A percentile compares a stretch with the other conserved stretches of the same genome.
These are phyloP conservation scores for Trichoderma atrobrunneum DNA, from an alignment of 2,329 filamentous ascomycete species.

Conservation along the genomic window DNA sequence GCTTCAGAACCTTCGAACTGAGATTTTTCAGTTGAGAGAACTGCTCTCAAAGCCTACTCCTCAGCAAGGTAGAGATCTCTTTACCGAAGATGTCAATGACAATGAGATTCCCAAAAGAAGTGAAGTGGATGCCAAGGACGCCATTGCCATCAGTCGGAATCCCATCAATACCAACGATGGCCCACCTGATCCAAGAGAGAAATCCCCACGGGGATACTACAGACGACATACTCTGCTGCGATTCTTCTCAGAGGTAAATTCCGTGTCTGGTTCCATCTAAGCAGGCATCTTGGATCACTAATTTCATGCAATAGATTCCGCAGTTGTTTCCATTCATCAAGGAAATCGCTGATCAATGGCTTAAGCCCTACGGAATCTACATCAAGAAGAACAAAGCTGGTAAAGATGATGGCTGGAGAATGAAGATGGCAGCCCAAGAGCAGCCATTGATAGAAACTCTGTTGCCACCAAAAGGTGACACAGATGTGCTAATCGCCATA, in stretches of 20 bases:
- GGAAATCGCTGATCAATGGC: constrained; percentile 8
- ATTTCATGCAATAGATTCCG: not conserved
- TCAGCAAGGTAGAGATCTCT: not conserved
- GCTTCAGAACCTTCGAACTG: not conserved
- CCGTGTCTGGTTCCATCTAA: fast-evolving
- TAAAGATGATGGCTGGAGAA: not conserved
- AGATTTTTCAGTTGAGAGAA: not conserved
- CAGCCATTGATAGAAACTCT: not conserved
- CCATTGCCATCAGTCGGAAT: not conserved
- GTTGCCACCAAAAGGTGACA: constrained; percentile 5
- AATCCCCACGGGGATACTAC: constrained; percentile 10
- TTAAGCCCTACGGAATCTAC: constrained; percentile 6
- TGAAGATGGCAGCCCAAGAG: not conserved
- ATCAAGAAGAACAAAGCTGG: constrained; percentile 6
- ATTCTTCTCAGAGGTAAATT: constrained; percentile 11
- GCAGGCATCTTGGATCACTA: not conserved
- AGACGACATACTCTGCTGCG: constrained; percentile 1
- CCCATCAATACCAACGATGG: not conserved
- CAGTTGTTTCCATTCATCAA: constrained; percentile 11
- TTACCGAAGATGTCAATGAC: not conserved
- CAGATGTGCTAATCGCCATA: not conserved
- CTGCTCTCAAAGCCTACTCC: not conserved
- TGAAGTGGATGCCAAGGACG: not conserved
- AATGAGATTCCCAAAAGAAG: not conserved
- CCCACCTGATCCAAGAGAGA: constrained; percentile 7